A percentile compares a stretch with the other conserved stretches of the same genome.
These are phyloP conservation scores for Xylaria bambusicola DNA, from an alignment of 495 filamentous ascomycete species.

Conservation along the genomic window DNA sequence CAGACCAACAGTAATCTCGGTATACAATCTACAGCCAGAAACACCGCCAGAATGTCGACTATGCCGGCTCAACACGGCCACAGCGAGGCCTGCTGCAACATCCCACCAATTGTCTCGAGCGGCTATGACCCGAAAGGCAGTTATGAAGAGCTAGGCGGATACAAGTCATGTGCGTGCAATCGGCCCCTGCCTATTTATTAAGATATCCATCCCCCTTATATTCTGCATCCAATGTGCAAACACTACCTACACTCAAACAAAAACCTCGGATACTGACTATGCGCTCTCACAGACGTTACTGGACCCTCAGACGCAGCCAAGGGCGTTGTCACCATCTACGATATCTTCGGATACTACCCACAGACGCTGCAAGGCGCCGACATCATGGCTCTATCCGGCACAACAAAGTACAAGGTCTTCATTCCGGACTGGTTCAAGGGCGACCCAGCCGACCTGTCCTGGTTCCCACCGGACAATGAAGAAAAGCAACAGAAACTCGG, in stretches of 20 bases:
- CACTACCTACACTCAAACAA: too few species aligned
- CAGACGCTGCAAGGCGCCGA: constrained; percentile 72
- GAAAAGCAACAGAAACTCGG: constrained; percentile 78
- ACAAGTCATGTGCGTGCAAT: constrained; percentile 64
- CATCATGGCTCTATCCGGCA: constrained; percentile 61
- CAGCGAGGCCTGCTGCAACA: constrained; percentile 70
- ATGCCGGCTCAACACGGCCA: constrained; percentile 55
- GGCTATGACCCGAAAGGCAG: constrained; percentile 67
- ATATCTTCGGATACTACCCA: constrained; percentile 73
- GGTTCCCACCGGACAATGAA: constrained; percentile 74
- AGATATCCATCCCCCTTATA: too few species aligned
- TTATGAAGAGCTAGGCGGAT: constrained; percentile 62
- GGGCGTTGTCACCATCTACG: constrained; percentile 64
- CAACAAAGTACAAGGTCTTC: constrained; percentile 57
- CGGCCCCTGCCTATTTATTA: not conserved
- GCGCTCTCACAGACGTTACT: constrained; percentile 54
- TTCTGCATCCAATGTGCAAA: too few species aligned
- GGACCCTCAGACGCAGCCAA: constrained; percentile 59
- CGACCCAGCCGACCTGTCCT: constrained; percentile 54
- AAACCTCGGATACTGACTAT: too few species aligned
- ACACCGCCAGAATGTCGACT: constrained; percentile 49
- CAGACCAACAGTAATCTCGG: not conserved
- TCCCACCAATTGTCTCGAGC: constrained; percentile 64
- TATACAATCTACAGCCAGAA: constrained; percentile 4
- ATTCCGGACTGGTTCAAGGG: constrained; percentile 73